Conservation (phyloP, 2,329 filamentous ascomycete genomes). For the Bipolaris sorokiniana region DNA sequence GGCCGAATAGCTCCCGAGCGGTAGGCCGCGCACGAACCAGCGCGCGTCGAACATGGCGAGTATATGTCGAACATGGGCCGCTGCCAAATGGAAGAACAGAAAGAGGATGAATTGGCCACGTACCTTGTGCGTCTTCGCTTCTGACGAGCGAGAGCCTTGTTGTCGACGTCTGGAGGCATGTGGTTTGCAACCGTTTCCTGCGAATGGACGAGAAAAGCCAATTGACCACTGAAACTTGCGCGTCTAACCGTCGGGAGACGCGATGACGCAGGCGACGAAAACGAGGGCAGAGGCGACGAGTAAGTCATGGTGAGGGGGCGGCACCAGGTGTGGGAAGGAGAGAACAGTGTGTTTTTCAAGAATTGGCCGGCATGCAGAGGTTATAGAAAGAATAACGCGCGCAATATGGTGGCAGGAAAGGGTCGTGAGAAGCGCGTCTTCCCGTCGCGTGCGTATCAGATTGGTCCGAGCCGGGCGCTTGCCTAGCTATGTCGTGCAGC, state of each 20-base stretch:
- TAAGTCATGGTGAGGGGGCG: slow-evolving; percentile 23
- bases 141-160: slow-evolving; percentile 65
- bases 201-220: slow-evolving; percentile 67
- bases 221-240: slow-evolving; percentile 41
- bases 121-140: slow-evolving; percentile 68
- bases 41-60: slow-evolving; percentile 39
- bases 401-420: slow-evolving; percentile 38
- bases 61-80: slow-evolving; percentile 22
- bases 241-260: slow-evolving; percentile 28
- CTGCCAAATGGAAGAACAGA: slow-evolving; percentile 19
- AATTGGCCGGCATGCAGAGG: slow-evolving; percentile 18
- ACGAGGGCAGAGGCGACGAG: slow-evolving; percentile 36
- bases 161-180: slow-evolving; percentile 63
- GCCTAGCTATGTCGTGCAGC: slow-evolving; percentile 24
- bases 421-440: slow-evolving; percentile 23
- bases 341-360: not conserved
- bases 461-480: slow-evolving; percentile 21
- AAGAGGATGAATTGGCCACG: slow-evolving; percentile 24
- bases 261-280: slow-evolving; percentile 34
- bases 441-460: slow-evolving; percentile 18
- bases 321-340: not conserved
- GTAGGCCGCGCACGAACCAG: slow-evolving; percentile 35
- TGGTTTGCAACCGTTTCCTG: slow-evolving; percentile 62
- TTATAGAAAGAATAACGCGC: slow-evolving; percentile 22
- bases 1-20: slow-evolving; percentile 25